These are phyloP conservation scores for Luzula sylvatica DNA, from an alignment of 176 grass and related monocot genomes.

Conservation along the genomic window DNA sequence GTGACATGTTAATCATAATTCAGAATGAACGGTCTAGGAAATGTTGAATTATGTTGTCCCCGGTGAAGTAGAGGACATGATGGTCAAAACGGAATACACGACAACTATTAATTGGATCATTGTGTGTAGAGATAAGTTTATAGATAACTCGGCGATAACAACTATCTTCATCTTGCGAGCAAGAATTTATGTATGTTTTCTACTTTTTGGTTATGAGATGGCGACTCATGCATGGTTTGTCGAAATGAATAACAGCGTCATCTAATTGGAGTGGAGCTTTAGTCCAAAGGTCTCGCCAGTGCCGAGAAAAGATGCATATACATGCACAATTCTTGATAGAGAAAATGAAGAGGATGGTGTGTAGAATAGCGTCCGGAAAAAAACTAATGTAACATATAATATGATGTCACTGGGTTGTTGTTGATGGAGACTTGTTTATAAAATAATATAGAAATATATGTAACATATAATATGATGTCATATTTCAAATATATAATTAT, in stretches of 20 bases:
- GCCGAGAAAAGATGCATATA: not conserved
- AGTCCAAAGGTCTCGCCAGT: not conserved
- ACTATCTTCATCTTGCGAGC: not conserved
- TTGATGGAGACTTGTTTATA: too few relatives aligned
- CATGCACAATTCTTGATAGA: not conserved
- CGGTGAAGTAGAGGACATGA: not conserved
- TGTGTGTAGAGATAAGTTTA: not conserved
- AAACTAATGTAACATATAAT: not conserved
- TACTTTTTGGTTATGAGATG: too few relatives aligned
- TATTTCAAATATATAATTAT: too few relatives aligned
- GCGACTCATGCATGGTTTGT: too few relatives aligned
- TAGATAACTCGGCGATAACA: not conserved
- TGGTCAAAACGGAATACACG: not conserved
- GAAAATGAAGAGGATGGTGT: slow-evolving; percentile 3
- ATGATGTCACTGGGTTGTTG: too few relatives aligned
- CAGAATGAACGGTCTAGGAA: not conserved
- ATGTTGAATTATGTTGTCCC: not conserved
- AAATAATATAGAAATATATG: too few relatives aligned
- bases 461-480: too few relatives aligned
- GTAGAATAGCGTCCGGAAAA: not conserved
- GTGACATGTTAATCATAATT: too few relatives aligned
- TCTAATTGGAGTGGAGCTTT: too few relatives aligned
- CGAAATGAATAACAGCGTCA: too few relatives aligned
- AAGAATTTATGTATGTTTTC: too few relatives aligned
- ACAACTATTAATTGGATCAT: not conserved